Evolutionary conservation across 78 protist species (phyloP).

Genomic region (Cavenderia fasciculata): DNA sequence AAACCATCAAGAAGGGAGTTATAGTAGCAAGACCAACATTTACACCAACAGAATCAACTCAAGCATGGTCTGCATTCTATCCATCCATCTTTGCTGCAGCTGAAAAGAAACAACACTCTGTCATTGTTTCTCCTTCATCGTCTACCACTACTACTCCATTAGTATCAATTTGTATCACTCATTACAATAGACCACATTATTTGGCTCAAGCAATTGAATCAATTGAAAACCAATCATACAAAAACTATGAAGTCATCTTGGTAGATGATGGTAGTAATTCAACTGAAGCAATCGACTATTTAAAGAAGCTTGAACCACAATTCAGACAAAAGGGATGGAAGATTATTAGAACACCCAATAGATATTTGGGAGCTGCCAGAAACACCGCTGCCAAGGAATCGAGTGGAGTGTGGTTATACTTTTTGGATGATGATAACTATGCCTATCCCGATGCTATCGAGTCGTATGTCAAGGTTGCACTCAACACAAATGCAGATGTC

Average conservation of each 20-base stretch:
- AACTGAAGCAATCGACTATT: constrained; percentile 21
- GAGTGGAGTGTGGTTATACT: constrained; percentile 23
- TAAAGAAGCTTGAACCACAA: background rate
- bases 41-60: constrained; percentile 5
- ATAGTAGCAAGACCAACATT: constrained; percentile 15
- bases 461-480: constrained; percentile 31
- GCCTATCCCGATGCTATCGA: constrained; percentile 45
- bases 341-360: constrained; percentile 43
- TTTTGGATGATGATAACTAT: constrained; percentile 68
- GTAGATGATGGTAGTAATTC: constrained; percentile 65
- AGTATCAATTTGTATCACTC: constrained; percentile 42
- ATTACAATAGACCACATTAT: constrained; percentile 59
- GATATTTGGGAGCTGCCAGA: constrained; percentile 77
- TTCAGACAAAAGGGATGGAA: constrained; percentile 12
- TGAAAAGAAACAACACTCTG: background rate
- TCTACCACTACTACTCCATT: background rate
- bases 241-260: constrained; percentile 25
- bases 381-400: constrained; percentile 50
- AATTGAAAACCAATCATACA: constrained; percentile 23
- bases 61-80: constrained; percentile 34
- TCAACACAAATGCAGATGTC: constrained; percentile 19
- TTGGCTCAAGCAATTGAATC: constrained; percentile 38
- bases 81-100: background rate
- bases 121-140: background rate
- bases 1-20: background rate